phyloP scores from a whole-genome alignment of 257 asterid genomes.

The Jacaranda copaia region DNA sequence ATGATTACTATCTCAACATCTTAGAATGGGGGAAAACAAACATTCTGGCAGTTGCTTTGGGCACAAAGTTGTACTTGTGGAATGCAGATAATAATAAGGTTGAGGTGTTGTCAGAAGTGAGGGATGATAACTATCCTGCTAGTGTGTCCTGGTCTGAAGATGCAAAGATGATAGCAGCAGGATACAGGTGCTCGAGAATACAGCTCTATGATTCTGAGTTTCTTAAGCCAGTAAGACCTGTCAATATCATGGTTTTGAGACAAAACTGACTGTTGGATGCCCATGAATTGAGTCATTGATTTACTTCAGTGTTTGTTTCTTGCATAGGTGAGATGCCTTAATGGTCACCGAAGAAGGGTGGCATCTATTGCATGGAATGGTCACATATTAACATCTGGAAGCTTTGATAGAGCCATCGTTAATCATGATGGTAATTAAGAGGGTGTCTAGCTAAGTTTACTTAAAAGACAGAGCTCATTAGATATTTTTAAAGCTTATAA shows the following conservation, averaged over 20 bases:
- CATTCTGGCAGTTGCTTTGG: constrained; percentile 68
- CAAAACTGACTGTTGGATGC: neutral
- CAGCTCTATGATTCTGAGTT: constrained; percentile 70
- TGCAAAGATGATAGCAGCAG: constrained; percentile 58
- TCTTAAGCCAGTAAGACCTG: constrained; percentile 57
- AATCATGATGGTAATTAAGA: constrained; percentile 68
- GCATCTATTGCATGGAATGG: constrained; percentile 74
- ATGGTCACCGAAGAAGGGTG: constrained; percentile 62
- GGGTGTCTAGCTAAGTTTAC: too few species aligned
- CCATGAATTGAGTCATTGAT: neutral
- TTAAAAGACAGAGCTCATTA: too few species aligned
- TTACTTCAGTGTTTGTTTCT: constrained; percentile 1
- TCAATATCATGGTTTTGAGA: neutral
- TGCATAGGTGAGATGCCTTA: constrained; percentile 59
- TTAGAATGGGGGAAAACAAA: constrained; percentile 85
- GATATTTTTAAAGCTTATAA: too few species aligned
- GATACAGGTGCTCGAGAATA: constrained; percentile 51
- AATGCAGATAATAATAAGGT: constrained; percentile 42
- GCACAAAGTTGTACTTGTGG: constrained; percentile 55
- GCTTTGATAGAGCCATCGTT: constrained; percentile 61
- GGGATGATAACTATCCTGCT: constrained; percentile 50
- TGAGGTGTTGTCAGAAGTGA: constrained; percentile 40
- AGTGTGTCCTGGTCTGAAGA: constrained; percentile 83
- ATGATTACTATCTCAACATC: constrained; percentile 66
- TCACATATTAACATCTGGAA: constrained; percentile 68